Conservation (phyloP, 306 rosid genomes). For the Dalbergia oliveri region DNA sequence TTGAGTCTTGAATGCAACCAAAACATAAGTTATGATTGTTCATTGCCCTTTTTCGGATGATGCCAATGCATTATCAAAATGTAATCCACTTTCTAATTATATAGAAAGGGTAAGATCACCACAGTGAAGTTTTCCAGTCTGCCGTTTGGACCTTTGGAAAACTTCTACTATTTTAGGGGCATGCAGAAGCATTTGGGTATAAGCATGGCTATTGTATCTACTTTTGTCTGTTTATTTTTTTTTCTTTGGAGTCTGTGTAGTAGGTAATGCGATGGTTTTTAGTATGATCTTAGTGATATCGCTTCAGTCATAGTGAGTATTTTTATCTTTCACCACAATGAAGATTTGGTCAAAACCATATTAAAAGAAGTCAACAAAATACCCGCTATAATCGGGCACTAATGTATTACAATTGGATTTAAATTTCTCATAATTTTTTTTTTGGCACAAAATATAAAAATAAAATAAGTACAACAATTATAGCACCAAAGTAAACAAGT, state of each 20-base stretch:
- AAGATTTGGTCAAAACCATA: slow-evolving; percentile 17
- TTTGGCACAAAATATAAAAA: too few relatives aligned
- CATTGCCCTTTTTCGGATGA: slow-evolving; percentile 9
- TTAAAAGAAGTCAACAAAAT: too few relatives aligned
- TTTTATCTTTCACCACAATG: not conserved
- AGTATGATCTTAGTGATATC: slow-evolving; percentile 15
- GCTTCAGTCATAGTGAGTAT: not conserved
- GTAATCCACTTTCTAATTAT: not conserved
- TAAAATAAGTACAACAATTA: too few relatives aligned
- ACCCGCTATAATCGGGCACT: too few relatives aligned
- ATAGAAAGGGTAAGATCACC: not conserved
- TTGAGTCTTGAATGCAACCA: too few relatives aligned
- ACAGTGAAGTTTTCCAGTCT: not conserved
- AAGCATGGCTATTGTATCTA: not conserved
- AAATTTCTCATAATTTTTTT: too few relatives aligned
- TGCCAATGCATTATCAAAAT: not conserved
- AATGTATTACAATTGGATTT: too few relatives aligned
- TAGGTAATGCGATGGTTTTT: slow-evolving; percentile 14
- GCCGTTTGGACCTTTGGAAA: not conserved
- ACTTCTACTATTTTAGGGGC: not conserved
- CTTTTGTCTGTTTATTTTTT: slow-evolving; percentile 2
- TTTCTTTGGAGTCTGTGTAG: not conserved
- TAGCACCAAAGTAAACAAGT: too few relatives aligned
- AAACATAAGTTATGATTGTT: slow-evolving; percentile 15
- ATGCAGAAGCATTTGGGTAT: not conserved